Evolutionary conservation across 1,284 basidiomycete species (phyloP).

Genomic region (Tetrapyrgos nigripes): DNA sequence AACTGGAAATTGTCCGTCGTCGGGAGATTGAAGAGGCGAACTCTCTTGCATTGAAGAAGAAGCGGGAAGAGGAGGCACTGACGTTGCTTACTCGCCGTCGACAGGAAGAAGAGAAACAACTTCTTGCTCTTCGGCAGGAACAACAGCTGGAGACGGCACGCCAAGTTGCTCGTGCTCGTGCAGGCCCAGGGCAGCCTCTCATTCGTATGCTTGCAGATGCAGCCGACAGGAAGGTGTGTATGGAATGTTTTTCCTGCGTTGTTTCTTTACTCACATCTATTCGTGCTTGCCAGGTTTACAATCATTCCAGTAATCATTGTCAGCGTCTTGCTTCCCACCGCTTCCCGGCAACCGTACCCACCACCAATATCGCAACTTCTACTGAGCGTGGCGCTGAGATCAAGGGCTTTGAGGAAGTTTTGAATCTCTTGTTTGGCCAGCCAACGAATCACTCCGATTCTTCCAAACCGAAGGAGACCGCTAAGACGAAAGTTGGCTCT

Average conservation of each 20-base stretch:
- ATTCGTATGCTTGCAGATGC: too few species aligned
- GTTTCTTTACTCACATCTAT: neutral
- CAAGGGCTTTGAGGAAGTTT: neutral
- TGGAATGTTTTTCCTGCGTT: neutral
- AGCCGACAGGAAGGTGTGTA: neutral
- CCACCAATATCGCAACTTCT: neutral
- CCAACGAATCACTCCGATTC: neutral
- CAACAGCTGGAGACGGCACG: neutral
- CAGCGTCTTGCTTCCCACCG: neutral
- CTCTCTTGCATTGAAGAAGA: constrained; percentile 13
- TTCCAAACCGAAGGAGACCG: neutral
- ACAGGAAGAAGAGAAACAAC: constrained; percentile 10
- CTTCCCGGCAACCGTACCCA: neutral
- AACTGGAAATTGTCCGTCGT: constrained; percentile 17
- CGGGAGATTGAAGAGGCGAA: constrained; percentile 18
- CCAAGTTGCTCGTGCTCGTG: neutral
- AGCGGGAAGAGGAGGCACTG: constrained; percentile 10
- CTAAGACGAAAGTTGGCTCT: too few species aligned
- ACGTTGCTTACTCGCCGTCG: constrained; percentile 5
- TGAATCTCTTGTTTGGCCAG: constrained; percentile 1
- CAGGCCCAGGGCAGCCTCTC: neutral
- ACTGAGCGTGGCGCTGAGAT: too few species aligned
- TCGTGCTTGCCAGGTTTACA: neutral
- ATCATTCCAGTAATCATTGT: neutral
- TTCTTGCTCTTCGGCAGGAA: neutral